Conservation (phyloP, 768 basidiomycete genomes). For the Suillus plorans region DNA sequence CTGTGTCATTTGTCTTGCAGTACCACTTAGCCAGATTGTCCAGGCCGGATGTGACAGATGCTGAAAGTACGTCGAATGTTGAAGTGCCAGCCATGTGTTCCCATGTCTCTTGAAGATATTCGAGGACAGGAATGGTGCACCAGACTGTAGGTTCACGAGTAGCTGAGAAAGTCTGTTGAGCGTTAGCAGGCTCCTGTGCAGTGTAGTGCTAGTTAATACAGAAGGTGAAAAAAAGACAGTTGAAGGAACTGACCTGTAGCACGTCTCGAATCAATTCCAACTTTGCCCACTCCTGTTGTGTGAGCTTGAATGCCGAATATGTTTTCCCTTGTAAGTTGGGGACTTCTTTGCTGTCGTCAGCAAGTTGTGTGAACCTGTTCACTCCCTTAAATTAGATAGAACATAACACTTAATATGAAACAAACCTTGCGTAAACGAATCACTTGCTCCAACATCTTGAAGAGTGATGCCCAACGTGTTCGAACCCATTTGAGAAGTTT, state of each 20-base stretch:
- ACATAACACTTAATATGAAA: not conserved
- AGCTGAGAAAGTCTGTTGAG: conserved; percentile 16
- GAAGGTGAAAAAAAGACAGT: conserved; percentile 12
- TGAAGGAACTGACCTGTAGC: conserved; percentile 18
- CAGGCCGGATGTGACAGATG: conserved; percentile 10
- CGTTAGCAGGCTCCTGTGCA: conserved; percentile 16
- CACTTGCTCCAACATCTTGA: conserved; percentile 5
- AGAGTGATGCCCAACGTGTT: conserved; percentile 32
- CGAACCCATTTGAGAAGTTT: conserved; percentile 29
- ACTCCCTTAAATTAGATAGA: not conserved
- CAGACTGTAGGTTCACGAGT: conserved; percentile 15
- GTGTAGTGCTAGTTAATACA: conserved; percentile 1
- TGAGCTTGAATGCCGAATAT: conserved; percentile 23
- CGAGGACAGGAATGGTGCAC: conserved; percentile 17
- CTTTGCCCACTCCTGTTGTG: conserved; percentile 23
- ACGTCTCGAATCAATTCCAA: conserved; percentile 27
- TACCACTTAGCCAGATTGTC: conserved; percentile 14
- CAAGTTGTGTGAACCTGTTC: conserved; percentile 19
- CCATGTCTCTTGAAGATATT: conserved; percentile 18
- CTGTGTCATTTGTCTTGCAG: conserved; percentile 8
- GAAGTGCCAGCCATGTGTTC: conserved; percentile 12
- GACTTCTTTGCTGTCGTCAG: conserved; percentile 21
- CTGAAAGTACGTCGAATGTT: conserved; percentile 11
- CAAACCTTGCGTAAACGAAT: conserved; percentile 10
- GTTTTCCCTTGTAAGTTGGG: conserved; percentile 27